These are phyloP conservation scores for Hansenula lynferdii DNA, from an alignment of 1,139 yeast species.

Conservation along the genomic window DNA sequence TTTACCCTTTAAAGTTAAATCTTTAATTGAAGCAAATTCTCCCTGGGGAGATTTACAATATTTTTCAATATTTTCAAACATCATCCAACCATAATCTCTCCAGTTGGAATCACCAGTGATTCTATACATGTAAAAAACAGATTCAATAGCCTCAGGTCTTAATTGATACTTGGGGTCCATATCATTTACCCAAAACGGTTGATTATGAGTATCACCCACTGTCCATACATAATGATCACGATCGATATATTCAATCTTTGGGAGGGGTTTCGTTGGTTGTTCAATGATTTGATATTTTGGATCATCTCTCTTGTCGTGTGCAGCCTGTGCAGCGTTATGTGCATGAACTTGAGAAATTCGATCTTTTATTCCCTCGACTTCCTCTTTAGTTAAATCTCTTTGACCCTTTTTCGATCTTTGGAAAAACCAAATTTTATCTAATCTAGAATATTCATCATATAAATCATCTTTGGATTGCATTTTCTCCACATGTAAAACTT, in stretches of 20 bases:
- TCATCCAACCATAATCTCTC: constrained; percentile 67
- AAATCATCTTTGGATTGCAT: constrained; percentile 17
- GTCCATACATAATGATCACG: constrained; percentile 13
- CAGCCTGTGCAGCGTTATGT: background rate
- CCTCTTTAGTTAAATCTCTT: background rate
- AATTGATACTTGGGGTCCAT: constrained; percentile 52
- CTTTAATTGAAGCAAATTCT: constrained; percentile 43
- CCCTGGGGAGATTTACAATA: constrained; percentile 38
- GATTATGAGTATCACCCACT: constrained; percentile 9
- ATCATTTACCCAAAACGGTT: constrained; percentile 31
- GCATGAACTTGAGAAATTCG: background rate
- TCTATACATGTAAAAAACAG: constrained; percentile 68
- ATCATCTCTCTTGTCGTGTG: background rate
- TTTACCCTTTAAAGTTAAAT: constrained; percentile 38
- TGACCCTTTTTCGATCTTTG: background rate
- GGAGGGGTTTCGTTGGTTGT: background rate
- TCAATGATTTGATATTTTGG: background rate
- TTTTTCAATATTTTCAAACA: constrained; percentile 47
- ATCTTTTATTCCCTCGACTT: background rate
- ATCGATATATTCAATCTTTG: constrained; percentile 3
- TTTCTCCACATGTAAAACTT: constrained; percentile 31
- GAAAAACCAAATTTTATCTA: background rate
- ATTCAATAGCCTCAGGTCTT: constrained; percentile 75
- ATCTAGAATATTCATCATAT: constrained; percentile 28
- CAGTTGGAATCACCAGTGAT: constrained; percentile 68